Percentiles rank a stretch among this genome's conserved stretches.
These are phyloP conservation scores for Annulohypoxylon maeteangense DNA, from an alignment of 495 filamentous ascomycete species.

Conservation along the genomic window DNA sequence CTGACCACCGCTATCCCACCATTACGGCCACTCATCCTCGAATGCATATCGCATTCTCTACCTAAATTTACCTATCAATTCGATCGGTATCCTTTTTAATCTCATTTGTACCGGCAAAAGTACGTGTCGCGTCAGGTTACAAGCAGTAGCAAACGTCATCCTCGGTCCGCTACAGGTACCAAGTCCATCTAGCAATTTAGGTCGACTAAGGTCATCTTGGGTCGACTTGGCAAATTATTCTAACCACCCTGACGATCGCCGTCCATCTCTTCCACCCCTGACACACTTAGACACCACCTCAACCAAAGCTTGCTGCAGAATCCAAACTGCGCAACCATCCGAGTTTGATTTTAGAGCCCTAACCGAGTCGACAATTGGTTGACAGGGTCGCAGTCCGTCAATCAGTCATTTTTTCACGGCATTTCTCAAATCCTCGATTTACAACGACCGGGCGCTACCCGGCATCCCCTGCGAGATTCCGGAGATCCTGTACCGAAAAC, in stretches of 20 bases:
- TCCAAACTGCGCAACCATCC: constrained; percentile 22
- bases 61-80: constrained; percentile 37
- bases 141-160: constrained; percentile 41
- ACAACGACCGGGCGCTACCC: constrained; percentile 21
- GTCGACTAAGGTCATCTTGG: constrained; percentile 1
- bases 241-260: constrained; percentile 39
- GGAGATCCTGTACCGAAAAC: constrained; percentile 23
- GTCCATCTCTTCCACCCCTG: constrained; percentile 34
- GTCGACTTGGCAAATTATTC: constrained; percentile 26
- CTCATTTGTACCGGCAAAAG: neutral
- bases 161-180: constrained; percentile 30
- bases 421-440: constrained; percentile 27
- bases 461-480: constrained; percentile 37
- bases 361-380: constrained; percentile 32
- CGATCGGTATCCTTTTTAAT: constrained; percentile 41
- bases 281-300: constrained; percentile 14
- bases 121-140: constrained; percentile 35
- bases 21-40: neutral
- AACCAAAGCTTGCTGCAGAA: constrained; percentile 24
- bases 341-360: constrained; percentile 21
- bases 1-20: constrained; percentile 28
- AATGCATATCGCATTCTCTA: constrained; percentile 27
- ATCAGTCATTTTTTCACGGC: constrained; percentile 19
- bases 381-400: constrained; percentile 6
- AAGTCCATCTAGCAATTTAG: neutral